These are phyloP conservation scores for Phytopythium delawarense DNA, from an alignment of 352 stramenopile genomes.

Conservation along the genomic window DNA sequence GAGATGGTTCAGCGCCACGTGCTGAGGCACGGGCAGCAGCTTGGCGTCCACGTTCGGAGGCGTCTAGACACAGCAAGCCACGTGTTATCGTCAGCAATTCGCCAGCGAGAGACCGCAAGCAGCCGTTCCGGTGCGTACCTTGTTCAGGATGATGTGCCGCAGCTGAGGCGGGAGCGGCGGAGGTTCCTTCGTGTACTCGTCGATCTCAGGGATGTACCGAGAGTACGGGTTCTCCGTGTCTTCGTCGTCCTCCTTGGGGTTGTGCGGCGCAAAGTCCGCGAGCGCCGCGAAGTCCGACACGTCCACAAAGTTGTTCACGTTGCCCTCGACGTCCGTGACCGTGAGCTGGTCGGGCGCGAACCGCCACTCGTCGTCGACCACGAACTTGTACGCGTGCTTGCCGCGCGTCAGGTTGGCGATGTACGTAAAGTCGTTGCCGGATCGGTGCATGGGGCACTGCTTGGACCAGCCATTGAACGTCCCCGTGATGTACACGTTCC, in stretches of 20 bases:
- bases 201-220: conserved; percentile 96
- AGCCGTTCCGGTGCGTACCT: conserved; percentile 45
- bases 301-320: conserved; percentile 99
- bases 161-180: conserved; percentile 97
- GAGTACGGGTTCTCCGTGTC: conserved; percentile 93
- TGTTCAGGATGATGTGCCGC: conserved; percentile 99
- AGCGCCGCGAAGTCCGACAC: conserved; percentile 96
- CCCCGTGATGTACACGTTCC: conserved; percentile 97
- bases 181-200: conserved; percentile 99
- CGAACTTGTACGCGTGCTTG: conserved; percentile 99
- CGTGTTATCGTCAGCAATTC: not conserved
- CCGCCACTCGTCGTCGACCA: conserved; percentile 99
- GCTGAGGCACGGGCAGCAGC: conserved; percentile 95
- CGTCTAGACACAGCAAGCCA: conserved; percentile 34
- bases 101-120: not conserved
- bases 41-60: conserved; percentile 93
- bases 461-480: conserved; percentile 99
- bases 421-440: conserved; percentile 99
- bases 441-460: conserved; percentile 99
- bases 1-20: conserved; percentile 99
- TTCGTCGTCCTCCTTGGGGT: conserved; percentile 46
- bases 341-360: conserved; percentile 94
- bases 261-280: conserved; percentile 60
- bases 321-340: conserved; percentile 97
- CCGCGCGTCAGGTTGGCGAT: conserved; percentile 97